A percentile compares a stretch with the other conserved stretches of the same genome.
phyloP scores from a whole-genome alignment of 495 filamentous ascomycete species.

The Penicillium paxilli region DNA sequence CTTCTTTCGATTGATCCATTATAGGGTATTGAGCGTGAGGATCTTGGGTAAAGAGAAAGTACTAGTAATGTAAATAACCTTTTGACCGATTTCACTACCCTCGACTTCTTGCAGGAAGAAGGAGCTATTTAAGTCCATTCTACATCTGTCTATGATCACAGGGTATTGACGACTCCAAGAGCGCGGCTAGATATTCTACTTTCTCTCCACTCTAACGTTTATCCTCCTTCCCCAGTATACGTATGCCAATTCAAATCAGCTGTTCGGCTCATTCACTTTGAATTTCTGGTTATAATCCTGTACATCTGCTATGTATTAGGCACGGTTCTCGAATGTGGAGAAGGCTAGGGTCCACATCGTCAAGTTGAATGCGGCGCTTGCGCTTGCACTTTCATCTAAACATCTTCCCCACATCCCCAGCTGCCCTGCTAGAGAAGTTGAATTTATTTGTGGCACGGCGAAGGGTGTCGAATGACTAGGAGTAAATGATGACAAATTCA shows the following conservation, averaged over 20 bases:
- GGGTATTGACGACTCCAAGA: no score
- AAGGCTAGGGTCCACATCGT: neutral
- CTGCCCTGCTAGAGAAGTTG: neutral
- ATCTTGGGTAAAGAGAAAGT: neutral
- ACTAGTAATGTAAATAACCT: neutral
- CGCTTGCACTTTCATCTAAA: neutral
- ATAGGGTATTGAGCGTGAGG: neutral
- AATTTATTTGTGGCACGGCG: neutral
- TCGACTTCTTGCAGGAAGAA: neutral
- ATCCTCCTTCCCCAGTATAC: neutral
- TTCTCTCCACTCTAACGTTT: neutral
- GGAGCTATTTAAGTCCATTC: neutral
- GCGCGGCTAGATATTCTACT: neutral
- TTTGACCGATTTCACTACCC: neutral
- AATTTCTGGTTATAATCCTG: no score
- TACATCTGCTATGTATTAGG: no score
- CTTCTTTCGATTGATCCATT: slow-evolving; percentile 6
- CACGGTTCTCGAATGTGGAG: neutral
- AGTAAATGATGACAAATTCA: no score
- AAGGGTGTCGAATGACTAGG: neutral
- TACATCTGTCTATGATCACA: no score
- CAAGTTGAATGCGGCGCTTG: neutral
- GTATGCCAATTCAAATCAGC: no score
- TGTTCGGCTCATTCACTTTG: no score
- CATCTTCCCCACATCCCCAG: neutral